Conservation (phyloP, 163 green algal species). For the Scenedesmus sp. region DNA sequence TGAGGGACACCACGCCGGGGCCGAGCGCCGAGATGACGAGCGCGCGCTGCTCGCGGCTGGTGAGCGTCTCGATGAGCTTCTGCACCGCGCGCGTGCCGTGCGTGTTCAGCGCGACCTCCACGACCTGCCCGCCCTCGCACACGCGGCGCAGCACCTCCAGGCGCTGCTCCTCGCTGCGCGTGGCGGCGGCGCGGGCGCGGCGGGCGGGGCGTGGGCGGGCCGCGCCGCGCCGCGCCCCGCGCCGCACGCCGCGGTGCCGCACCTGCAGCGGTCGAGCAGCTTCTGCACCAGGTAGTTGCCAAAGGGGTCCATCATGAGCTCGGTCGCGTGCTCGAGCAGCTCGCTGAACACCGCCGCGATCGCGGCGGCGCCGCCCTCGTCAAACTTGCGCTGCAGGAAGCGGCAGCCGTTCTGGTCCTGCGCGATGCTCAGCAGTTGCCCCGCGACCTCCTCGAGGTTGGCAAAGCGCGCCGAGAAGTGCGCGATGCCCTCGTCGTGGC, state of each 20-base stretch:
- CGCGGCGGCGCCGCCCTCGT: constrained; percentile 88
- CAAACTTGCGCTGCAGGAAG: constrained; percentile 96
- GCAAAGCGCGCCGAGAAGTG: constrained; percentile 56
- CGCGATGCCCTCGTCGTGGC: constrained; percentile 51
- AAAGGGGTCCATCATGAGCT: constrained; percentile 99
- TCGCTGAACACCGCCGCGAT: constrained; percentile 78
- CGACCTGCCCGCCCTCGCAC: constrained; percentile 75
- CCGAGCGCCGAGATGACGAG: constrained; percentile 84
- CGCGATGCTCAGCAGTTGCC: constrained; percentile 86
- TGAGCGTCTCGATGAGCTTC: constrained; percentile 95
- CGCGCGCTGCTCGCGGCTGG: constrained; percentile 71
- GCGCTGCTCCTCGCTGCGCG: constrained; percentile 41
- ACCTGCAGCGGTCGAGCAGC: constrained; percentile 94
- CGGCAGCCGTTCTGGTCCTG: constrained; percentile 99
- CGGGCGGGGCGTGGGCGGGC: neutral
- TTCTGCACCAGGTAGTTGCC: constrained; percentile 99
- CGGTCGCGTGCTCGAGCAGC: constrained; percentile 89
- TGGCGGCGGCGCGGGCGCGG: neutral
- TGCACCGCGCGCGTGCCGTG: constrained; percentile 98
- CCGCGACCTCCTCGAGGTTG: constrained; percentile 87
- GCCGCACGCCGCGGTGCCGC: too few relatives aligned
- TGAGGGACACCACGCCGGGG: constrained; percentile 90
- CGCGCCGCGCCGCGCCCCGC: neutral
- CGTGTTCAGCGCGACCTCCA: constrained; percentile 88
- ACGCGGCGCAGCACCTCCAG: constrained; percentile 77